Percentiles rank a stretch among this genome's conserved stretches.
Conservation (phyloP, 2,329 filamentous ascomycete genomes). For the Samsoniella hepiali region DNA sequence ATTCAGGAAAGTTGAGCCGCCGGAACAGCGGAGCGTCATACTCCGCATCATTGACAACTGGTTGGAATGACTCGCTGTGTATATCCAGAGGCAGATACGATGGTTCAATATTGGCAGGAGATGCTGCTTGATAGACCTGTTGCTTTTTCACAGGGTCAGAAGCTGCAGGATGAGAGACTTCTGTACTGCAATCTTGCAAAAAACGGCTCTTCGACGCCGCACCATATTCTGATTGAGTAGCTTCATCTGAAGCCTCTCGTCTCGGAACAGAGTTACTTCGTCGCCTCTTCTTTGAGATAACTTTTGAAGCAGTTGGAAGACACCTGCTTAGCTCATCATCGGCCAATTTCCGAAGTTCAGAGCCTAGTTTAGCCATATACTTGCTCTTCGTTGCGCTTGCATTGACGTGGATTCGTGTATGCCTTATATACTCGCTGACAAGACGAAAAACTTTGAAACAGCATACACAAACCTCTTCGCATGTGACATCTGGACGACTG, state of each 20-base stretch:
- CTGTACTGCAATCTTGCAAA: background rate
- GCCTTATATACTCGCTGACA: background rate
- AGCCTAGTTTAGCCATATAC: background rate
- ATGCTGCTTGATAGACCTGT: background rate
- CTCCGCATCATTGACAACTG: background rate
- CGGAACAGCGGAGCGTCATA: background rate
- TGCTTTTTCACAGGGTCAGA: background rate
- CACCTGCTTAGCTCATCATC: background rate
- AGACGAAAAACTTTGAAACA: background rate
- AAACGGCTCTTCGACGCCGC: background rate
- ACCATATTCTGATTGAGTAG: background rate
- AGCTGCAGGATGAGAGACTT: background rate
- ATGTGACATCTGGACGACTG: background rate
- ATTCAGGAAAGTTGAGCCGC: background rate
- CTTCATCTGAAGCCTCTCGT: background rate
- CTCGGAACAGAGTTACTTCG: background rate
- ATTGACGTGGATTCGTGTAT: background rate
- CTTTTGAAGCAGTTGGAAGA: background rate
- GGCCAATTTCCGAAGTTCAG: background rate
- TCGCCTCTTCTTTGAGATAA: background rate
- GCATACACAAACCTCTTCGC: background rate
- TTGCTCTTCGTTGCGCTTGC: background rate
- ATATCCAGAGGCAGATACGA: background rate
- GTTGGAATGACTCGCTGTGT: background rate
- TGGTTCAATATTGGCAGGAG: background rate